Conservation (phyloP, 2,329 filamentous ascomycete species). For the Dichotomopilus funicola region DNA sequence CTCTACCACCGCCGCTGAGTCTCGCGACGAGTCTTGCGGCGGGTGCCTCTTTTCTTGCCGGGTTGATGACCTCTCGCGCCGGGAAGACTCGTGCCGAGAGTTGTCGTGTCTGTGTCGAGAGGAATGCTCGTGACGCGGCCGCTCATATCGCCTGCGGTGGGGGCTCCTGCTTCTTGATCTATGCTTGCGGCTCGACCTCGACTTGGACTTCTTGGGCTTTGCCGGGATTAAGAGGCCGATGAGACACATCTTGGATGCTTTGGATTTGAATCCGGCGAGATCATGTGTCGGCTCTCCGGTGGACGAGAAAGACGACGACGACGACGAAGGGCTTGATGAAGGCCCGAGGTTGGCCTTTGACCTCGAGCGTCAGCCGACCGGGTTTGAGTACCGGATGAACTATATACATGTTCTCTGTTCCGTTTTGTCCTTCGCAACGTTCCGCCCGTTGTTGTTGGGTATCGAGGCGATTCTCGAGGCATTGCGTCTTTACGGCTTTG, state of each 20-base stretch:
- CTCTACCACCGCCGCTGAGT: neutral
- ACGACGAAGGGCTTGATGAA: neutral
- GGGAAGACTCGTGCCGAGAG: neutral
- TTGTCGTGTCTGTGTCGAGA: neutral
- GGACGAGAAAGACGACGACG: too few relatives aligned
- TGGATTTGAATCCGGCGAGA: too few relatives aligned
- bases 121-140: neutral
- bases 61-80: neutral
- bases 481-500: conserved; percentile 1
- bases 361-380: neutral
- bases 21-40: neutral
- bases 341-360: too few relatives aligned
- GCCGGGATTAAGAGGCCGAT: conserved; percentile 15
- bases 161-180: conserved; percentile 2
- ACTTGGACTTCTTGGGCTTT: neutral
- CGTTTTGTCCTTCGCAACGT: too few relatives aligned
- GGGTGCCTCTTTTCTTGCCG: neutral
- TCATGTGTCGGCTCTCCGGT: too few relatives aligned
- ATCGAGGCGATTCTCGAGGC: neutral
- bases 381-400: too few relatives aligned
- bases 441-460: neutral
- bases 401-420: conserved; percentile 2
- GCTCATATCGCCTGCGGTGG: neutral
- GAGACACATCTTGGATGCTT: conserved; percentile 10
- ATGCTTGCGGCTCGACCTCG: neutral